phyloP scores from a whole-genome alignment of 2,329 filamentous ascomycete genomes.

The Hansfordia pulvinata region DNA sequence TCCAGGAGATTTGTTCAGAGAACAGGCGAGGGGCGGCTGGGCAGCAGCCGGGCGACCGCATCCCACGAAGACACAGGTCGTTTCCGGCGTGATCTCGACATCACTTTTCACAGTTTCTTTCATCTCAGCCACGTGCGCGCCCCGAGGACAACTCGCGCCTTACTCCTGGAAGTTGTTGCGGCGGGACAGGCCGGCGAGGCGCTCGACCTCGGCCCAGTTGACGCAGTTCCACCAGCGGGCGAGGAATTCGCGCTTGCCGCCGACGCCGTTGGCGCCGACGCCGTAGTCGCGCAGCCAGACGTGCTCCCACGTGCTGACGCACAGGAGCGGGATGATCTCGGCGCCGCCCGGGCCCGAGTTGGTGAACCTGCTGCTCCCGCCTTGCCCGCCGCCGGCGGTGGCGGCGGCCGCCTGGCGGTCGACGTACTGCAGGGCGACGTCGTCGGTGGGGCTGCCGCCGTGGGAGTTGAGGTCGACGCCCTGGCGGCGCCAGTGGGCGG shows the following conservation, averaged over 20 bases:
- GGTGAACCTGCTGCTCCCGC: no score
- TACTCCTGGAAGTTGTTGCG: conserved; percentile 8
- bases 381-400: conserved; percentile 9
- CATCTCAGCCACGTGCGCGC: no score
- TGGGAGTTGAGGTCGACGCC: conserved; percentile 56
- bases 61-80: no score
- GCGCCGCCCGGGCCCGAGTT: conserved; percentile 48
- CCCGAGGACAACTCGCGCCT: no score
- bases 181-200: conserved; percentile 15
- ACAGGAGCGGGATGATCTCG: conserved; percentile 64
- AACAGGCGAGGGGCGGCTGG: no score
- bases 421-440: conserved; percentile 21
- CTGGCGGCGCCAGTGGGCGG: conserved; percentile 69
- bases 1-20: no score
- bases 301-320: conserved; percentile 95
- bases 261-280: conserved; percentile 38
- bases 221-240: conserved; percentile 79
- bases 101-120: no score
- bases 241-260: conserved; percentile 64
- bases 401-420: conserved; percentile 18
- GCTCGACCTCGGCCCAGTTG: conserved; percentile 66
- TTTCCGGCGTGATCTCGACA: no score
- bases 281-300: conserved; percentile 77
- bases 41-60: no score
- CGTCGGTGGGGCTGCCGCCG: conserved; percentile 19